Evolutionary conservation across 805 yeast genomes (phyloP).

Genomic region (Pachysolen tannophilus): DNA sequence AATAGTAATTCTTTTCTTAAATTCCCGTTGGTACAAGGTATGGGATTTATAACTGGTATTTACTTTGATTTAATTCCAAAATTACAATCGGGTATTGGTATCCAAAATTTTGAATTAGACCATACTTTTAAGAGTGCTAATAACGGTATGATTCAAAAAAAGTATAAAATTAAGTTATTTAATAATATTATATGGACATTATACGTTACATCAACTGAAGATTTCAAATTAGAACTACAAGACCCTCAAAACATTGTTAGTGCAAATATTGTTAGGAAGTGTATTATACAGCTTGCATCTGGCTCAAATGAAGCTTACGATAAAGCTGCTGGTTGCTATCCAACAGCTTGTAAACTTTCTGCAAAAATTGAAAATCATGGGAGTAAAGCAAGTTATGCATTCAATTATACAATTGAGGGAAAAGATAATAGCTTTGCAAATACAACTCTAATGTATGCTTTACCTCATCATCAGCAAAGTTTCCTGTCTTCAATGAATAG

Average conservation of each 20-base stretch:
- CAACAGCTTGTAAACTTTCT: constrained; percentile 38
- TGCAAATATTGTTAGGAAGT: constrained; percentile 34
- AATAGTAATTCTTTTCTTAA: no score
- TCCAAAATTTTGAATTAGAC: no score
- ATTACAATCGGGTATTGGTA: constrained; percentile 58
- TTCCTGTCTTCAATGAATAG: constrained; percentile 22
- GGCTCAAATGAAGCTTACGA: constrained; percentile 44
- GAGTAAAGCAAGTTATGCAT: no score
- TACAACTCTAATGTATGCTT: constrained; percentile 35
- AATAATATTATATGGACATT: constrained; percentile 61
- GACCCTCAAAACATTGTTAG: constrained; percentile 36
- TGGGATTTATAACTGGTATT: constrained; percentile 68
- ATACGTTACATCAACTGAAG: constrained; percentile 38
- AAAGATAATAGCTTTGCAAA: constrained; percentile 36
- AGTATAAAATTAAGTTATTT: constrained; percentile 35
- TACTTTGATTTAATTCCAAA: constrained; percentile 46
- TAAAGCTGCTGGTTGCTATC: constrained; percentile 54
- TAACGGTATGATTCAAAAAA: no score
- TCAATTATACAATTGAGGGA: constrained; percentile 38
- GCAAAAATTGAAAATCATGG: no score
- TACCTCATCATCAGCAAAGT: constrained; percentile 42
- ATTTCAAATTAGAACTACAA: constrained; percentile 21
- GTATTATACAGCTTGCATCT: constrained; percentile 52
- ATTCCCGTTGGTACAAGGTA: constrained; percentile 74
- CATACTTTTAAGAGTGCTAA: no score